Percentiles rank a stretch among this genome's conserved stretches.
Conservation (phyloP, 306 rosid genomes). For the Casuarina equisetifolia region DNA sequence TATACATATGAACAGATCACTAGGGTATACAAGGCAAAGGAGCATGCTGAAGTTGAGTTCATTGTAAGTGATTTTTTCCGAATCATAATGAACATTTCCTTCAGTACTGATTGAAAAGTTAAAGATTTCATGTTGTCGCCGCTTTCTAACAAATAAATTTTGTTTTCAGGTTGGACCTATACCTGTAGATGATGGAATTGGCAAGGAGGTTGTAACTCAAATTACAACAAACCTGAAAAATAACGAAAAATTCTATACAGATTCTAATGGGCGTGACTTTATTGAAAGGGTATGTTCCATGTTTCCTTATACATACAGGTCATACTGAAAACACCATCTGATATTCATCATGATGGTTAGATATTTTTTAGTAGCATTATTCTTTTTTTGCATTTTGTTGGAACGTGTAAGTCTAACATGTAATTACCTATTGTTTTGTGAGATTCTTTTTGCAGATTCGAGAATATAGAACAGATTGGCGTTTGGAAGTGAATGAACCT, state of each 20-base stretch:
- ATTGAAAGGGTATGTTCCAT: slow-evolving; percentile 60
- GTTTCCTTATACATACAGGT: neutral
- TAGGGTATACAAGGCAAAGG: slow-evolving; percentile 76
- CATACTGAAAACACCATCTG: neutral
- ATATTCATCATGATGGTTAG: neutral
- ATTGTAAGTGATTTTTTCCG: slow-evolving; percentile 52
- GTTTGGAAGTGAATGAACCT: slow-evolving; percentile 55
- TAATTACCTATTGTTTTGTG: neutral
- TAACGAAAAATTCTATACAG: slow-evolving; percentile 78
- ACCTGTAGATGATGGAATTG: slow-evolving; percentile 74
- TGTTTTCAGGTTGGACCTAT: slow-evolving; percentile 79
- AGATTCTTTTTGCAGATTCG: slow-evolving; percentile 54
- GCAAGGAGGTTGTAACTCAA: slow-evolving; percentile 83
- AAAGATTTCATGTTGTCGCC: neutral
- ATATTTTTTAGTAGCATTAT: neutral
- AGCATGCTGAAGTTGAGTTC: slow-evolving; percentile 92
- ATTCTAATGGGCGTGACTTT: slow-evolving; percentile 94
- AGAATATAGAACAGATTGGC: slow-evolving; percentile 57
- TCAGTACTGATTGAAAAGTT: neutral
- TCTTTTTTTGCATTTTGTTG: neutral
- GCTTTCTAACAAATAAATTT: neutral
- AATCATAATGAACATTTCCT: neutral
- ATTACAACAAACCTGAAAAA: slow-evolving; percentile 55
- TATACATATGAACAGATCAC: slow-evolving; percentile 44
- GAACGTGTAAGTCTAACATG: neutral